These are phyloP conservation scores for Akanthomyces uredinophilus DNA, from an alignment of 2,329 filamentous ascomycete genomes.

Conservation along the genomic window DNA sequence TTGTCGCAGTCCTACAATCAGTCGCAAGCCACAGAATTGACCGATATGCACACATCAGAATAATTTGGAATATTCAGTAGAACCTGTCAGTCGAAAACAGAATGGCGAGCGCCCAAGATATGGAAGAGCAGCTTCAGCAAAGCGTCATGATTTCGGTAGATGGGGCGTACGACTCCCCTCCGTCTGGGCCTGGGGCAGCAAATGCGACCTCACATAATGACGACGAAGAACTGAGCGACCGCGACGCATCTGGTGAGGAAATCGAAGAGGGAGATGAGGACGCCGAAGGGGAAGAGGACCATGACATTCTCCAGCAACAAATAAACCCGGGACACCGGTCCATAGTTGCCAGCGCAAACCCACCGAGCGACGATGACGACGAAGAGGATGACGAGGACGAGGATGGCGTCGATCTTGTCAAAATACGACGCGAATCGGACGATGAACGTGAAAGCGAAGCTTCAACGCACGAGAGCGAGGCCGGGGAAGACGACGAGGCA, in stretches of 20 bases:
- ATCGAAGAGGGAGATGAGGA: slow-evolving; percentile 35
- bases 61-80: slow-evolving; percentile 8
- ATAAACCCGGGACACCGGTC: slow-evolving; percentile 15
- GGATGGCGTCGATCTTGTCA: slow-evolving; percentile 53
- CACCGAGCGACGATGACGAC: slow-evolving; percentile 17
- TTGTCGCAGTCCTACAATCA: slow-evolving; percentile 14
- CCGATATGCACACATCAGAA: slow-evolving; percentile 28
- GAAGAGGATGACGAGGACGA: slow-evolving; percentile 29
- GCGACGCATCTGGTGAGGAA: slow-evolving; percentile 37
- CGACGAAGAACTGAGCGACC: slow-evolving; percentile 34
- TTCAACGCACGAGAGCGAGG: slow-evolving; percentile 38
- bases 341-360: slow-evolving; percentile 4
- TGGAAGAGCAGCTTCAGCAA: slow-evolving; percentile 54
- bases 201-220: slow-evolving; percentile 27
- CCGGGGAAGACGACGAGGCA: slow-evolving; percentile 29
- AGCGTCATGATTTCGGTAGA: slow-evolving; percentile 49
- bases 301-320: slow-evolving; percentile 27
- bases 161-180: slow-evolving; percentile 33
- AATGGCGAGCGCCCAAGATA: slow-evolving; percentile 49
- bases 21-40: slow-evolving; percentile 20
- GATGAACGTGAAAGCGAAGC: slow-evolving; percentile 29
- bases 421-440: slow-evolving; percentile 47
- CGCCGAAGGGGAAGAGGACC: slow-evolving; percentile 39
- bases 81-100: slow-evolving; percentile 23
- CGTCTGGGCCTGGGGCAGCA: not conserved